Evolutionary conservation across 2,329 filamentous ascomycete species (phyloP).

Genomic region (Pseudogymnoascus sp.): DNA sequence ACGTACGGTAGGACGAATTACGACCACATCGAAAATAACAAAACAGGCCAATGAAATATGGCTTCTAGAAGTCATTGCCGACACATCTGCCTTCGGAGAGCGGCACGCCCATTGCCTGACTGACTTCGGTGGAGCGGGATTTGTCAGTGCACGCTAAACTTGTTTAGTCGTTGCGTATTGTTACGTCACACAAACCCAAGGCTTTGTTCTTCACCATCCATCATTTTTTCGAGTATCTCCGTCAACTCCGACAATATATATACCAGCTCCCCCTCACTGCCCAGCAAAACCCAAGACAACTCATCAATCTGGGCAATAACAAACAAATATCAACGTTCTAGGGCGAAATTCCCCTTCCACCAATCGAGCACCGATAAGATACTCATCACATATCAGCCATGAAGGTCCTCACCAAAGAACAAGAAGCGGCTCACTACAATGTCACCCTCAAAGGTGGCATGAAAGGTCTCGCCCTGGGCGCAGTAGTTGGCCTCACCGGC

Average conservation of each 20-base stretch:
- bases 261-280: not conserved
- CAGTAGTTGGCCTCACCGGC: constrained; percentile 60
- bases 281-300: not conserved
- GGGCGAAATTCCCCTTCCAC: not conserved
- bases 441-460: constrained; percentile 69
- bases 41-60: not conserved
- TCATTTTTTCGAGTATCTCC: not conserved
- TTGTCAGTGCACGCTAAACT: not conserved
- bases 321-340: not conserved
- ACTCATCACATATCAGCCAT: constrained; percentile 41
- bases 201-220: not conserved
- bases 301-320: not conserved
- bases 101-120: not conserved
- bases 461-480: constrained; percentile 59
- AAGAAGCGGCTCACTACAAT: constrained; percentile 79
- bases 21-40: not conserved
- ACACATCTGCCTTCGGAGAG: not conserved
- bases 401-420: constrained; percentile 94
- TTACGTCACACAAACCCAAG: not conserved
- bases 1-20: not conserved
- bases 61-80: not conserved
- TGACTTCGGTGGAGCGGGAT: not conserved
- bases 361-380: constrained; percentile 1
- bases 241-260: not conserved
- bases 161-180: not conserved